Conservation (phyloP, 306 rosid genomes). For the Canavalia ensiformis region DNA sequence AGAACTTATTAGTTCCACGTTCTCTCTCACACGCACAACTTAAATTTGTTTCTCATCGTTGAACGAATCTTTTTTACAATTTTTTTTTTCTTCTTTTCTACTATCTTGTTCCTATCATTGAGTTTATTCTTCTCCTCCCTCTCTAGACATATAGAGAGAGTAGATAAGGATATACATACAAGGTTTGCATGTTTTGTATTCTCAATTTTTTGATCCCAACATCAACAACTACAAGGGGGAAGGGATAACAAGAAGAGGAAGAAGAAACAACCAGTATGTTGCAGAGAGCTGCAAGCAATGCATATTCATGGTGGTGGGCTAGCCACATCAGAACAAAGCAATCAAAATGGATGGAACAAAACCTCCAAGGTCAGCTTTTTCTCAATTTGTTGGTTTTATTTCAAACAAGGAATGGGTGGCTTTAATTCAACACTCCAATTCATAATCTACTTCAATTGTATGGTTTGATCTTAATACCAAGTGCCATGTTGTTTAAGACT, state of each 20-base stretch:
- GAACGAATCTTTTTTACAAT: neutral
- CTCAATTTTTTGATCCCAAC: slow-evolving; percentile 28
- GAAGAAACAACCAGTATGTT: slow-evolving; percentile 59
- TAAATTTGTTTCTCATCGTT: neutral
- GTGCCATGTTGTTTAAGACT: slow-evolving; percentile 15
- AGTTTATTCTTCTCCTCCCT: slow-evolving; percentile 53
- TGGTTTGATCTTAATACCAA: slow-evolving; percentile 6
- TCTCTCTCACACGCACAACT: slow-evolving; percentile 50
- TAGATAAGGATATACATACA: slow-evolving; percentile 31
- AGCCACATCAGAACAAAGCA: slow-evolving; percentile 96
- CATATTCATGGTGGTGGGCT: slow-evolving; percentile 99
- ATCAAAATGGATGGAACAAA: slow-evolving; percentile 95
- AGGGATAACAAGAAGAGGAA: slow-evolving; percentile 21
- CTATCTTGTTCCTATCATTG: slow-evolving; percentile 31
- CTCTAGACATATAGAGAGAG: slow-evolving; percentile 24
- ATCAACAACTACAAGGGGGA: slow-evolving; percentile 27
- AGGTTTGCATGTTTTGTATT: slow-evolving; percentile 42
- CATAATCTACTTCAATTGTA: neutral
- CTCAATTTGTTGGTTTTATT: neutral
- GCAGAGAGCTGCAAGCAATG: slow-evolving; percentile 97
- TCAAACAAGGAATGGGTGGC: neutral
- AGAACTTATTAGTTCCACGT: slow-evolving; percentile 49
- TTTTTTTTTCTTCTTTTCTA: slow-evolving; percentile 5
- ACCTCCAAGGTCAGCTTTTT: slow-evolving; percentile 72
- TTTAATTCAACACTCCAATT: neutral